A percentile compares a stretch with the other conserved stretches of the same genome.
Conservation (phyloP, 2,329 filamentous ascomycete genomes). For the Stemphylium beticola region DNA sequence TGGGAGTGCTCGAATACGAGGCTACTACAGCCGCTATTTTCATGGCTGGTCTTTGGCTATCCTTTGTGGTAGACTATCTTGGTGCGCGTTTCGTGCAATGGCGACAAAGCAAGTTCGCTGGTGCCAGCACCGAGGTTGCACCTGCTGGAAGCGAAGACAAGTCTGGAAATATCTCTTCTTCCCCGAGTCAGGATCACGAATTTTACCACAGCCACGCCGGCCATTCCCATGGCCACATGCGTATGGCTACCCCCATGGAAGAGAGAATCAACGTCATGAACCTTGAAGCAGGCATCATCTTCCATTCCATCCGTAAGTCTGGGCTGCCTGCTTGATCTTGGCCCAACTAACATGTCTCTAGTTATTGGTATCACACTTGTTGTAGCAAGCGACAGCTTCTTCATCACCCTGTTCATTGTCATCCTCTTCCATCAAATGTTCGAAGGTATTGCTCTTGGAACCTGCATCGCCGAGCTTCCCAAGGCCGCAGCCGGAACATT, state of each 20-base stretch:
- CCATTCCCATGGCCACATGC: constrained; percentile 33
- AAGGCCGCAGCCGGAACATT: constrained; percentile 40
- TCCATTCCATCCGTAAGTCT: constrained; percentile 70
- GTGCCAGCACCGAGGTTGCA: constrained; percentile 21
- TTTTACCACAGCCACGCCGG: constrained; percentile 20
- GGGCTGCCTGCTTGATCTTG: background rate
- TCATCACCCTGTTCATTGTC: constrained; percentile 63
- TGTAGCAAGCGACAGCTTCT: constrained; percentile 58
- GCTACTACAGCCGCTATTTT: constrained; percentile 72
- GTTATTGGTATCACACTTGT: constrained; percentile 69
- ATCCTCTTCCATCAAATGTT: constrained; percentile 82
- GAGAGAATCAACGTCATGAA: constrained; percentile 68
- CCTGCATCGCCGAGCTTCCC: constrained; percentile 68
- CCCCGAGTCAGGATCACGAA: constrained; percentile 20
- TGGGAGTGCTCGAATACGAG: constrained; percentile 71
- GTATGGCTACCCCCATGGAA: constrained; percentile 28
- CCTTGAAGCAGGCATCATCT: constrained; percentile 75
- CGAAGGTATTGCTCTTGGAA: constrained; percentile 75
- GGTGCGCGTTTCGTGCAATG: constrained; percentile 64
- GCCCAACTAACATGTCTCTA: constrained; percentile 30
- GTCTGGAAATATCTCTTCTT: constrained; percentile 12
- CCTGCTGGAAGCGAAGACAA: constrained; percentile 19
- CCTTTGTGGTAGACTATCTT: constrained; percentile 73
- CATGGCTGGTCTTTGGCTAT: constrained; percentile 75
- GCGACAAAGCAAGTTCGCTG: constrained; percentile 32